phyloP scores from a whole-genome alignment of 2,329 filamentous ascomycete species.

The Arthrobotrys sphaeroides region DNA sequence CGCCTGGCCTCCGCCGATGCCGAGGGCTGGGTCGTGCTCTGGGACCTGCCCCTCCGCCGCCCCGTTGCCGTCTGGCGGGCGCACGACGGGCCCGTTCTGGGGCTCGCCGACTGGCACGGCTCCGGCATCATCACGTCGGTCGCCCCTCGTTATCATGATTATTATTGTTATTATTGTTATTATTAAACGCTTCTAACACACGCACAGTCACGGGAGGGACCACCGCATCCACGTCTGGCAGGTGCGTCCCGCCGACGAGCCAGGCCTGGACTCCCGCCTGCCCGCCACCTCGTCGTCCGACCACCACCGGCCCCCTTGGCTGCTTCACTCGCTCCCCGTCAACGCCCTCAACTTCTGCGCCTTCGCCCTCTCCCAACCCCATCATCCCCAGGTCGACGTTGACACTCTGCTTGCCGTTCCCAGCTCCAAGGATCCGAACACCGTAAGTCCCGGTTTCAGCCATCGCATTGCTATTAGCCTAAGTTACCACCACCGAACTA shows the following conservation, averaged over 20 bases:
- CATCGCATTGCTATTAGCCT: background rate
- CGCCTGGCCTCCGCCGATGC: constrained; percentile 87
- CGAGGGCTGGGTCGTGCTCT: constrained; percentile 86
- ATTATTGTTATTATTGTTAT: background rate
- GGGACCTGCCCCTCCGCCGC: constrained; percentile 84
- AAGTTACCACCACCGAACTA: background rate
- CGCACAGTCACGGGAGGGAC: constrained; percentile 91
- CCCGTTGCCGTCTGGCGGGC: constrained; percentile 86
- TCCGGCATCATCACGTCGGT: constrained; percentile 83
- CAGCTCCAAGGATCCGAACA: constrained; percentile 77
- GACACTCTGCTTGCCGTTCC: constrained; percentile 76
- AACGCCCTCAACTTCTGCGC: constrained; percentile 96
- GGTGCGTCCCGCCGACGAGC: constrained; percentile 70
- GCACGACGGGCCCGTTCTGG: constrained; percentile 80
- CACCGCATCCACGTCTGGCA: constrained; percentile 88
- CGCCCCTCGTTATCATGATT: constrained; percentile 22
- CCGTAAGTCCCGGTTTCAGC: constrained; percentile 63
- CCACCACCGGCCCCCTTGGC: constrained; percentile 74
- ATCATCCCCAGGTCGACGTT: constrained; percentile 61
- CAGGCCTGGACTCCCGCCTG: constrained; percentile 71
- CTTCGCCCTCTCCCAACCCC: constrained; percentile 76
- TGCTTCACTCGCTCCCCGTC: constrained; percentile 83
- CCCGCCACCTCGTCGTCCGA: constrained; percentile 69
- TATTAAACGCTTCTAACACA: no score
- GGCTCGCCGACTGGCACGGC: constrained; percentile 74